Evolutionary conservation across 768 basidiomycete genomes (phyloP).

Genomic region (Dendrothele bispora): DNA sequence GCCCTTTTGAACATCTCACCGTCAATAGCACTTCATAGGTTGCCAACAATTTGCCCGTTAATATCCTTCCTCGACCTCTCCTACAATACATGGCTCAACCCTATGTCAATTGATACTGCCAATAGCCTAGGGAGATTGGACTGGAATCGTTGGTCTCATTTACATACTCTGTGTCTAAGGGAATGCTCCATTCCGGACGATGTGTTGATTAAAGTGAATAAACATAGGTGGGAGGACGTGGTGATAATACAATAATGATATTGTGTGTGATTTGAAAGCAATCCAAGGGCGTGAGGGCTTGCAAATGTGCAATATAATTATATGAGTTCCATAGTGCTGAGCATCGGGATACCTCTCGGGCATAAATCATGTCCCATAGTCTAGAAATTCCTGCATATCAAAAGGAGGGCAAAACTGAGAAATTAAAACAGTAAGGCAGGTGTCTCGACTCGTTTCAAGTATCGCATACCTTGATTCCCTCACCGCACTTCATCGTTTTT

Average conservation of each 20-base stretch:
- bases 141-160: constrained; percentile 56
- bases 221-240: constrained; percentile 67
- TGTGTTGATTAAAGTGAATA: constrained; percentile 50
- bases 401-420: constrained; percentile 49
- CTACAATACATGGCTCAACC: constrained; percentile 53
- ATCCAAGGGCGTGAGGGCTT: too few species aligned
- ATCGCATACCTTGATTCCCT: too few species aligned
- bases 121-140: constrained; percentile 48
- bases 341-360: too few species aligned
- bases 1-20: constrained; percentile 53
- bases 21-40: constrained; percentile 51
- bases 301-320: too few species aligned
- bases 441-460: too few species aligned
- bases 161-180: constrained; percentile 58
- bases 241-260: constrained; percentile 5
- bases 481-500: constrained; percentile 17
- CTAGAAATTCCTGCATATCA: constrained; percentile 53
- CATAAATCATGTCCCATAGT: constrained; percentile 40
- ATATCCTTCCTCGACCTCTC: constrained; percentile 67
- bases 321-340: too few species aligned
- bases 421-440: too few species aligned
- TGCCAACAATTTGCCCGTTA: constrained; percentile 62
- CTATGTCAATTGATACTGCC: constrained; percentile 23
- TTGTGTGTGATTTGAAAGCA: too few species aligned
- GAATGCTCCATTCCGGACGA: constrained; percentile 46